Evolutionary conservation across 805 yeast genomes (phyloP), one percentile per base, ranked within the genome.

Genomic region (Saturnispora bothae): DNA sequence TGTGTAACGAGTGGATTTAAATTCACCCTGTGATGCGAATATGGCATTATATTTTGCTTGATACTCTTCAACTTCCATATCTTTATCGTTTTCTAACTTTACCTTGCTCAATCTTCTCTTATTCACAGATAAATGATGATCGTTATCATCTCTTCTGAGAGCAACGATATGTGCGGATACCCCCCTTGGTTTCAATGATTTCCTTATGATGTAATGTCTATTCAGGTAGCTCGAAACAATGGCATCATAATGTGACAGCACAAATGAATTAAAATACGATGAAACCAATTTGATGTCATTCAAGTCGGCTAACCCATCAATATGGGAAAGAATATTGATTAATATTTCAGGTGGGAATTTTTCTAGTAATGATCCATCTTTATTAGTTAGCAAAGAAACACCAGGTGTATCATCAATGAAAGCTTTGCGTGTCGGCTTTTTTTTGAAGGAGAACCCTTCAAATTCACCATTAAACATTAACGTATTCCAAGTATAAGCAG

Each of bases 301-400:
- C 9, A 46, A 36, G 18, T 47, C 43, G 7, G 32, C 19, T 5
- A 43, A 42, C n/a, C 15, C 15, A n/a, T 26, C 15, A 10, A 26
- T 6, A 13, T 38, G 33, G 5, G 50, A 37, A 10, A 47, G 12
- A 13, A 47, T 39, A 15, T 41, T 37, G 7, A 47, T 36, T 4
- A 45, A 29, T 7, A 47, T 31, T 16, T 47, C 49, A 8, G 41
- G 39, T 6, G 49, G 49, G 10, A 47, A 34, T 14, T 19, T 16
- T 8, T 33, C 23, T 7, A 42, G 18, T 10, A 21, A 27, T 28
- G 40, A 27, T 12, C 13, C 10, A 14, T 34, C 10, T 16, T 5
- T 4, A 21, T 21, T 22, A 28, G 6, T 28, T n/a, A n/a, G n/a
- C n/a, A n/a, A n/a, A n/a, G n/a, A n/a, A n/a, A n/a, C n/a, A n/a